Evolutionary conservation across 129 eudicot species (phyloP).

Genomic region (Daucus carota): DNA sequence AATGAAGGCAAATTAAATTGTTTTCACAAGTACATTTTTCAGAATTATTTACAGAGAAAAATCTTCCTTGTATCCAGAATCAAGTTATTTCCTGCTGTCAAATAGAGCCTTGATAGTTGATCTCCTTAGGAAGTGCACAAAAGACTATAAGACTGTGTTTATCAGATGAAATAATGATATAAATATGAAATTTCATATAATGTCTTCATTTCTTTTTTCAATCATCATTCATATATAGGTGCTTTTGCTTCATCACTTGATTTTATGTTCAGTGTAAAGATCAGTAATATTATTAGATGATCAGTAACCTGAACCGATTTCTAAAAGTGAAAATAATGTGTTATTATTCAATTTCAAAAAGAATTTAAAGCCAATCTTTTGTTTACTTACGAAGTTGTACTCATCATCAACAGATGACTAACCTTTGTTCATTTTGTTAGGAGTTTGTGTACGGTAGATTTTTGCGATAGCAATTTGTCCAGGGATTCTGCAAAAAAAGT

Average conservation of each 20-base stretch:
- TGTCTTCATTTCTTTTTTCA: too few relatives aligned
- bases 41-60: too few relatives aligned
- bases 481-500: slow-evolving; percentile 44
- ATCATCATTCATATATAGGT: too few relatives aligned
- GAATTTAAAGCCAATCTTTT: background rate
- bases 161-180: too few relatives aligned
- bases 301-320: background rate
- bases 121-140: background rate
- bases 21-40: background rate
- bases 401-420: background rate
- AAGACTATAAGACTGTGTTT: background rate
- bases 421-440: slow-evolving; percentile 23
- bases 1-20: too few relatives aligned
- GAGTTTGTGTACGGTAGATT: slow-evolving; percentile 42
- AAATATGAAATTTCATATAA: too few relatives aligned
- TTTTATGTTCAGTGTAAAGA: background rate
- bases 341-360: too few relatives aligned
- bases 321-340: background rate
- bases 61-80: background rate
- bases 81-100: background rate
- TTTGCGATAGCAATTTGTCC: slow-evolving; percentile 41
- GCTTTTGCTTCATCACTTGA: background rate
- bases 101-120: background rate
- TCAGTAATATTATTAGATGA: background rate
- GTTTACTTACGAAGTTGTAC: background rate